Evolutionary conservation across 257 asterid genomes (phyloP).

Genomic region (Solanum rostratum): DNA sequence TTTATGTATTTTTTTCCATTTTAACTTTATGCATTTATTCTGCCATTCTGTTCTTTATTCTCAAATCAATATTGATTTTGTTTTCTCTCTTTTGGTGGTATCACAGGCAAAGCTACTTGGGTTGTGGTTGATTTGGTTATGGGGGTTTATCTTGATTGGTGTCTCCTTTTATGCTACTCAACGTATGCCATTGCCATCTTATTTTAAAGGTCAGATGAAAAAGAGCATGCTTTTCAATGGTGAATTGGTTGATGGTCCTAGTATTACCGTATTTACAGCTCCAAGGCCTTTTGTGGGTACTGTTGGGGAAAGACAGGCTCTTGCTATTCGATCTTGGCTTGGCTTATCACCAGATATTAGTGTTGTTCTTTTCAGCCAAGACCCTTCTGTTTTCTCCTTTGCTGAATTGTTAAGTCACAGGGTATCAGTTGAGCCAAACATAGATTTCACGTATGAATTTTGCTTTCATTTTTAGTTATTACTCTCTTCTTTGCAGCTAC

Average conservation of each 20-base stretch:
- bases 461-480: background rate
- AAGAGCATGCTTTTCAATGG: slow-evolving; percentile 13
- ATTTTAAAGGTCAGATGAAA: slow-evolving; percentile 23
- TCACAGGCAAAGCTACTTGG: slow-evolving; percentile 57
- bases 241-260: slow-evolving; percentile 31
- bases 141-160: slow-evolving; percentile 59
- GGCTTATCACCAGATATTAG: slow-evolving; percentile 42
- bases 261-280: slow-evolving; percentile 61
- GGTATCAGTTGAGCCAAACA: slow-evolving; percentile 56
- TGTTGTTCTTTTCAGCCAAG: slow-evolving; percentile 73
- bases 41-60: background rate
- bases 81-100: background rate
- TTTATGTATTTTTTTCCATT: background rate
- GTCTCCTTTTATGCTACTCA: slow-evolving; percentile 66
- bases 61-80: background rate
- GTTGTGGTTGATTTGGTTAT: slow-evolving; percentile 64
- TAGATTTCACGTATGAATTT: slow-evolving; percentile 81
- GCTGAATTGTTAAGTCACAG: slow-evolving; percentile 49
- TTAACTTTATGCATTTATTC: background rate
- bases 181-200: slow-evolving; percentile 39
- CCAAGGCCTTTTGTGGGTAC: slow-evolving; percentile 62
- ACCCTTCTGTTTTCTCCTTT: slow-evolving; percentile 61
- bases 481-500: background rate
- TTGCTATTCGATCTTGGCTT: slow-evolving; percentile 93
- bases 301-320: slow-evolving; percentile 51